These are phyloP conservation scores for Dacryopinax primogenitus DNA, from an alignment of 768 basidiomycete genomes.

Conservation along the genomic window DNA sequence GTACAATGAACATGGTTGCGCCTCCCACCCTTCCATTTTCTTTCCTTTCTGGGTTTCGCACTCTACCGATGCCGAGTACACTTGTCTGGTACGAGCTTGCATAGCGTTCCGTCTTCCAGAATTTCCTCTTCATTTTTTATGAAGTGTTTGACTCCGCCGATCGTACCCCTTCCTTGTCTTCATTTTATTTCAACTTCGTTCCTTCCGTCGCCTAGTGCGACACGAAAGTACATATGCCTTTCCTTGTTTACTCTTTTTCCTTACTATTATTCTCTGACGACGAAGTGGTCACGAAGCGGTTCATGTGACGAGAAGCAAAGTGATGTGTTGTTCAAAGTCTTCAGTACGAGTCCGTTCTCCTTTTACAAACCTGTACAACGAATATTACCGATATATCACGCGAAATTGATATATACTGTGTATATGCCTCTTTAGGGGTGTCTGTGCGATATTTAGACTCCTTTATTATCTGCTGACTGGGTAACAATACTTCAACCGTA, in stretches of 20 bases:
- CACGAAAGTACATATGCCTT: slow-evolving; percentile 7
- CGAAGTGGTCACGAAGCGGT: neutral
- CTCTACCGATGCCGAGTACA: neutral
- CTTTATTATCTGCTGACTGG: neutral
- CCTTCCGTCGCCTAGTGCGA: neutral
- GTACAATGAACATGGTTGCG: neutral
- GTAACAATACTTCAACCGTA: too few species aligned
- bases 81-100: slow-evolving; percentile 2
- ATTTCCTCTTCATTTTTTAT: neutral
- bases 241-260: neutral
- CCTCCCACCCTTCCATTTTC: neutral
- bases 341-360: neutral
- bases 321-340: neutral
- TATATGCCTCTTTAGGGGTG: neutral
- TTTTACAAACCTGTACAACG: neutral
- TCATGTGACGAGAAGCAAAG: neutral
- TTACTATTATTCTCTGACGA: neutral
- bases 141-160: neutral
- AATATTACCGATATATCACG: slow-evolving; percentile 9
- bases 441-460: neutral
- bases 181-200: too few species aligned
- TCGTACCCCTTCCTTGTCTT: neutral
- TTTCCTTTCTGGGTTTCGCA: neutral
- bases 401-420: slow-evolving; percentile 8
- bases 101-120: neutral